A percentile compares a stretch with the other conserved stretches of the same genome.
Evolutionary conservation across 768 basidiomycete species (phyloP).

Genomic region (Scleroderma bovista): DNA sequence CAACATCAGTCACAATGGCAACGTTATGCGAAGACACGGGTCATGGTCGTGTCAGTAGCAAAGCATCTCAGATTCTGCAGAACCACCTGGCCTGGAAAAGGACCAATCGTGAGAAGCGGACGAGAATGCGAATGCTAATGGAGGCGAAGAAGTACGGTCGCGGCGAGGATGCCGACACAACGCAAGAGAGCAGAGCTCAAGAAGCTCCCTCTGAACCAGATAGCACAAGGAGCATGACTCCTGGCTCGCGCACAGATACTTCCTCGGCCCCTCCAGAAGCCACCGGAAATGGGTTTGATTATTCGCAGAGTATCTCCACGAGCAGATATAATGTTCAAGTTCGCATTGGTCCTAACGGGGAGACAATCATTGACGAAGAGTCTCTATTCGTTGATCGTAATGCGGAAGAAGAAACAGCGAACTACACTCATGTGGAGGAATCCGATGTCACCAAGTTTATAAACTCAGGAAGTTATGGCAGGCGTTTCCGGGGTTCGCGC

Average conservation of each 20-base stretch:
- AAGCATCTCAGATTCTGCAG: constrained; percentile 62
- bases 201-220: constrained; percentile 8
- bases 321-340: constrained; percentile 83
- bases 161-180: constrained; percentile 41
- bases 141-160: constrained; percentile 74
- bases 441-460: constrained; percentile 82
- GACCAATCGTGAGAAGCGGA: constrained; percentile 60
- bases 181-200: constrained; percentile 5
- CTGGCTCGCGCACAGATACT: constrained; percentile 14
- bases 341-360: constrained; percentile 81
- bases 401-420: constrained; percentile 60
- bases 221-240: constrained; percentile 1
- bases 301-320: constrained; percentile 54
- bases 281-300: constrained; percentile 64
- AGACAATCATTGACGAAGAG: constrained; percentile 82
- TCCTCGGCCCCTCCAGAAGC: constrained; percentile 28
- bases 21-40: constrained; percentile 72
- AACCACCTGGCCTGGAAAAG: constrained; percentile 73
- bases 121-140: constrained; percentile 54
- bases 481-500: constrained; percentile 72
- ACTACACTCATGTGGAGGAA: constrained; percentile 76
- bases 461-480: constrained; percentile 78
- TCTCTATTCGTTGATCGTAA: constrained; percentile 74
- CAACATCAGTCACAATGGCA: constrained; percentile 82
- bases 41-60: constrained; percentile 73